Base-by-base conservation (phyloP, 768 basidiomycete species). In the Sarcomyxa edulis region DNA sequence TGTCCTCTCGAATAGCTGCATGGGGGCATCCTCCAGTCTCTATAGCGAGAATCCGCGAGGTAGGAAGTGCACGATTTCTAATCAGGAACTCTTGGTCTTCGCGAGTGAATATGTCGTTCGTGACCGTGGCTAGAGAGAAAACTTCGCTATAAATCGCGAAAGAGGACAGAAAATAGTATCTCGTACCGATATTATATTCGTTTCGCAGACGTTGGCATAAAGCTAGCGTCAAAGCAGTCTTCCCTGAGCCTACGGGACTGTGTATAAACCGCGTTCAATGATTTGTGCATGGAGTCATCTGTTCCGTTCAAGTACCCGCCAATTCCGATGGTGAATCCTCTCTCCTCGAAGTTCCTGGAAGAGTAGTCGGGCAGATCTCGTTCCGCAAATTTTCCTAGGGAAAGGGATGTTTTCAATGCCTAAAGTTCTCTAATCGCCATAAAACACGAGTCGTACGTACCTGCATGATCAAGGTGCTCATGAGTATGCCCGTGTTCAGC, bases 1-100 rank as follows among this genome's bases (percentile, higher is more conserved):
- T 96, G 54, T 99, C 95, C 61, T 99, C 95, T 43, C 95, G 79
- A 49, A 99, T 99, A 5, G 95, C 95, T 1, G 95, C 95, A 58
- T 99, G 95, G 2, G 95, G 95, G 59, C 95, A 99, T 2, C 96
- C 95, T 12, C 92, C 94, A 0, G 95, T 99, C 64, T 99, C 96
- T 45, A 99, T 97, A 1, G 95, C 94, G 14, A 89, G 77, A 50
- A 99, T 98, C 22, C 91, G 88, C 18, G 74, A 72, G 3, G 80
- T 59, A 0, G 89, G 84, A 5, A 99, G 76, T 0, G 95, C 95
- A 41, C 84, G 76, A 63, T 97, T 90, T 52, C 77, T 82, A 54
- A 99, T 95, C 25, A 99, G 67, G 61, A 99, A 99, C 52, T 98
- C 95, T 58, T 96, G 93, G 54, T 98, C 95, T 59, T 98, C 95